Evolutionary conservation across 305 asterid species (phyloP).

Genomic region (Solanum aculeatissimum): DNA sequence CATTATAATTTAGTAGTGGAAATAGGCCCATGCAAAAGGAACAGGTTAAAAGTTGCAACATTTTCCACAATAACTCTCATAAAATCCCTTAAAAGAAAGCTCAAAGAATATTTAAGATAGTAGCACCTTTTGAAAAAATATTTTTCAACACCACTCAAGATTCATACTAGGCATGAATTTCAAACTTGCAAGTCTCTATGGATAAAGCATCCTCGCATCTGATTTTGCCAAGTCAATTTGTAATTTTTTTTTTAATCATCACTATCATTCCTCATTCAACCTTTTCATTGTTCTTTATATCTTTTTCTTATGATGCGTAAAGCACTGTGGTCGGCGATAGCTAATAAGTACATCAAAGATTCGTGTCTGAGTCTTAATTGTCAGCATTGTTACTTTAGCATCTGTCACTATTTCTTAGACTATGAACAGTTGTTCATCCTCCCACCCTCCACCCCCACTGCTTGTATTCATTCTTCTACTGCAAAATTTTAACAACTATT

Average conservation of each 20-base stretch:
- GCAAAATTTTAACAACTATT: neutral
- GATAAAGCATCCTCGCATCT: neutral
- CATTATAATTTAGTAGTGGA: neutral
- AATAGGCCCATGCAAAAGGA: neutral
- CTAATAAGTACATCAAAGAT: neutral
- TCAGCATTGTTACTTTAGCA: no score
- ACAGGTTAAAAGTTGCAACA: neutral
- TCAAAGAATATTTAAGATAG: neutral
- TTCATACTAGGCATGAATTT: neutral
- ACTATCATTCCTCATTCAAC: neutral
- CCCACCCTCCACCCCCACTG: no score
- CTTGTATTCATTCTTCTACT: neutral
- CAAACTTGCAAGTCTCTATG: neutral
- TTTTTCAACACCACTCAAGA: neutral
- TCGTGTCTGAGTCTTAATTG: no score
- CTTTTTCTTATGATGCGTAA: neutral
- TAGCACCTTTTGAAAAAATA: neutral
- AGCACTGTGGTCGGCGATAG: neutral
- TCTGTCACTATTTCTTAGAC: no score
- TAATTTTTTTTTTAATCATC: neutral
- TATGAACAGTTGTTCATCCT: no score
- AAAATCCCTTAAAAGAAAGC: neutral
- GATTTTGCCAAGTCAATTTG: neutral
- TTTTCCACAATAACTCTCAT: neutral
- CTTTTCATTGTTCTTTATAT: neutral